Percentiles rank a stretch among this genome's conserved stretches.
These are phyloP conservation scores for Puccinia polysora DNA, from an alignment of 1,284 basidiomycete genomes.

Conservation along the genomic window DNA sequence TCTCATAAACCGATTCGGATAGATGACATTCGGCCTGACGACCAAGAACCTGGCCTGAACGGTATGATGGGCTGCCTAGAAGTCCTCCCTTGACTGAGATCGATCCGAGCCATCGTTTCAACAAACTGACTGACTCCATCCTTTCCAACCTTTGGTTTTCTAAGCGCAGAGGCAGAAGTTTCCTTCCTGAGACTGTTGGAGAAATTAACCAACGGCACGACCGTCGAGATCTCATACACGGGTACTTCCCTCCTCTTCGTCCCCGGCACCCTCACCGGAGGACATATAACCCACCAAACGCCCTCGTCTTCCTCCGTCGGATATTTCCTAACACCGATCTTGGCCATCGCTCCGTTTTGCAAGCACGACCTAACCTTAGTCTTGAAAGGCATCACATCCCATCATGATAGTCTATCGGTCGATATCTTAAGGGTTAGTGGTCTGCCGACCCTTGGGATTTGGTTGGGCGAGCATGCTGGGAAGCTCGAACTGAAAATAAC, in stretches of 20 bases:
- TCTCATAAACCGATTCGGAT: conserved; percentile 81
- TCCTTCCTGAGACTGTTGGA: conserved; percentile 83
- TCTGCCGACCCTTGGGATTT: conserved; percentile 81
- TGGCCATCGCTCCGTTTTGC: conserved; percentile 86
- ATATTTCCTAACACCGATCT: conserved; percentile 85
- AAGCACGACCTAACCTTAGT: conserved; percentile 80
- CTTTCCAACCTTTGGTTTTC: conserved; percentile 13
- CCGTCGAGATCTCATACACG: conserved; percentile 94
- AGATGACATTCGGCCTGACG: conserved; percentile 81
- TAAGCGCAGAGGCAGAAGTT: conserved; percentile 75
- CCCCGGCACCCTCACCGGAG: conserved; percentile 86
- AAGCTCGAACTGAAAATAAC: conserved; percentile 65
- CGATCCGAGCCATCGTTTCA: no score
- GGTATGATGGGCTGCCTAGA: conserved; percentile 58
- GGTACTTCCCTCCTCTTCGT: conserved; percentile 85
- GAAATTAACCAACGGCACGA: conserved; percentile 87
- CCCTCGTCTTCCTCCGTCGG: conserved; percentile 79
- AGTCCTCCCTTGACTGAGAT: conserved; percentile 1
- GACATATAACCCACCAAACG: conserved; percentile 76
- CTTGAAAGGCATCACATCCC: conserved; percentile 79
- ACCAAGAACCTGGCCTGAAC: conserved; percentile 87
- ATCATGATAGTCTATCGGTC: conserved; percentile 78
- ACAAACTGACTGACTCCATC: conserved; percentile 5
- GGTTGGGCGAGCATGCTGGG: conserved; percentile 69
- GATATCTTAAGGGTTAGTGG: conserved; percentile 89